These are phyloP conservation scores for Beverwykella pulmonaria DNA, from an alignment of 495 filamentous ascomycete species.

Conservation along the genomic window DNA sequence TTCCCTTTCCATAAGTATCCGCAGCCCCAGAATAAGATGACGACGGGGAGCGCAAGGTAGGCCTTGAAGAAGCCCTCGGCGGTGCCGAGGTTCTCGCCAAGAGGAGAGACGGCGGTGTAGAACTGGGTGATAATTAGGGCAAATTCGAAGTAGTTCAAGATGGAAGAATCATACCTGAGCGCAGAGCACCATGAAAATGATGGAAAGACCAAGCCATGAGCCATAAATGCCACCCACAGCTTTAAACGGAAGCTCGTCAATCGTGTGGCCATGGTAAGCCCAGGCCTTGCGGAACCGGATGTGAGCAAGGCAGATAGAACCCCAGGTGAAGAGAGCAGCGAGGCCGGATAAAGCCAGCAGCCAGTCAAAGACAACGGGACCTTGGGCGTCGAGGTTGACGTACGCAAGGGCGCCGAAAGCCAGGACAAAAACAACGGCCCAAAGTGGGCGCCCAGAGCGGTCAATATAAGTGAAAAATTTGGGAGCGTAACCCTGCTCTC, in stretches of 20 bases:
- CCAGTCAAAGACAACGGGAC: constrained; percentile 58
- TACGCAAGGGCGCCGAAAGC: constrained; percentile 47
- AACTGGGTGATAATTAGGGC: constrained; percentile 44
- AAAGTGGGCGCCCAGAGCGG: constrained; percentile 52
- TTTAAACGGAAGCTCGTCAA: constrained; percentile 72
- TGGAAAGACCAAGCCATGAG: constrained; percentile 63
- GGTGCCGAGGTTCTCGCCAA: constrained; percentile 49
- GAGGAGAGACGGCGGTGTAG: constrained; percentile 55
- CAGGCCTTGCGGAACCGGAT: constrained; percentile 75
- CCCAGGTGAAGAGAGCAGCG: constrained; percentile 70
- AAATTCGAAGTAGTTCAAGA: background rate
- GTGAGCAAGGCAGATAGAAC: constrained; percentile 69
- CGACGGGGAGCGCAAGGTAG: constrained; percentile 63
- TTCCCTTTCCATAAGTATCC: constrained; percentile 65
- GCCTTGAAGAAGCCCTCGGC: constrained; percentile 62
- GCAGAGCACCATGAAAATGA: constrained; percentile 63
- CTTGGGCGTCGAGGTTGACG: constrained; percentile 33
- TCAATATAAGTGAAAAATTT: constrained; percentile 47
- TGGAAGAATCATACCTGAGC: constrained; percentile 53
- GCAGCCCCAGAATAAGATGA: constrained; percentile 57
- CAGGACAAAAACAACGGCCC: constrained; percentile 68
- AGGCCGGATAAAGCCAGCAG: constrained; percentile 70
- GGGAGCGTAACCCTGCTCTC: constrained; percentile 45
- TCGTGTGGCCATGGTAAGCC: constrained; percentile 61
- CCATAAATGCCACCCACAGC: constrained; percentile 68